Percentiles rank a stretch among this genome's conserved stretches.
Evolutionary conservation across 345 rosid genomes (phyloP).

Genomic region (Orychophragmus violaceus): DNA sequence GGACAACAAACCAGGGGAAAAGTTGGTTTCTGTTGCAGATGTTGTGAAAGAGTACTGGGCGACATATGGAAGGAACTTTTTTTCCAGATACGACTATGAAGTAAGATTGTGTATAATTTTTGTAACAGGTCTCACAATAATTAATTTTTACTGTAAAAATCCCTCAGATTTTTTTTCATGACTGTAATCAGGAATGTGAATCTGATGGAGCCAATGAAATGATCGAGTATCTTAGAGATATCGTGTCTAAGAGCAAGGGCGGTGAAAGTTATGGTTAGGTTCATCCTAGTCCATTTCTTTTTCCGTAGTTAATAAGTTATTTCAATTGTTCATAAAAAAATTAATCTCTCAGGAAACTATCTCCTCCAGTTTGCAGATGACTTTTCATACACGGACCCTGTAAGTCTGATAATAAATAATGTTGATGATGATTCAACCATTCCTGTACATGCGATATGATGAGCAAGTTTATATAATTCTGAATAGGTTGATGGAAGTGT

Average conservation of each 20-base stretch:
- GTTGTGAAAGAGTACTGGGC: slow-evolving; percentile 91
- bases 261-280: slow-evolving; percentile 71
- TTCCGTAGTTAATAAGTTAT: not conserved
- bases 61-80: slow-evolving; percentile 84
- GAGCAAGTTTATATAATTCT: slow-evolving; percentile 6
- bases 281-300: not conserved
- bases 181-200: slow-evolving; percentile 66
- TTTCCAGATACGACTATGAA: slow-evolving; percentile 94
- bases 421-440: not conserved
- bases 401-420: slow-evolving; percentile 34
- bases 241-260: slow-evolving; percentile 57
- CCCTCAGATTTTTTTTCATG: slow-evolving; percentile 3
- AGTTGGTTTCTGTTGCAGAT: slow-evolving; percentile 73
- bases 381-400: slow-evolving; percentile 86
- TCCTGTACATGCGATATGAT: not conserved
- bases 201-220: slow-evolving; percentile 90
- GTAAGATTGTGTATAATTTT: slow-evolving; percentile 35
- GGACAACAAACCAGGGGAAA: slow-evolving; percentile 71
- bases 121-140: not conserved
- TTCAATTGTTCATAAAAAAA: slow-evolving; percentile 5
- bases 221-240: slow-evolving; percentile 68
- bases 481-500: slow-evolving; percentile 90
- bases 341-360: slow-evolving; percentile 53
- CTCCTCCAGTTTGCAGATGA: slow-evolving; percentile 77
- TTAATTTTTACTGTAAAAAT: not conserved